These are phyloP conservation scores for Eremochloa ophiuroides DNA, from an alignment of 176 grass and related monocot species.

Conservation along the genomic window DNA sequence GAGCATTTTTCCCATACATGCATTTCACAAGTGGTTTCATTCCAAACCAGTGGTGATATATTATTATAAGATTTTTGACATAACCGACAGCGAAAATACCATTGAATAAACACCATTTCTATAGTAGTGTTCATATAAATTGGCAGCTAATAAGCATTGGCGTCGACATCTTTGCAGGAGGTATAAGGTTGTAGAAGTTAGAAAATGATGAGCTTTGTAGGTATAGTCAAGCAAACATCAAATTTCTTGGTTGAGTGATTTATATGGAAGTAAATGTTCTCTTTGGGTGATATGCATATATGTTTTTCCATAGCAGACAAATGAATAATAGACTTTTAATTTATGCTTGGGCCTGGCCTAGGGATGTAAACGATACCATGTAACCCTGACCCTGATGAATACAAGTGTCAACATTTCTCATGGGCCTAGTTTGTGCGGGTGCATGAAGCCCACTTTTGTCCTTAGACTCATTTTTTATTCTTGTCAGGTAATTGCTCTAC, in stretches of 20 bases:
- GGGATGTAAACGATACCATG: neutral
- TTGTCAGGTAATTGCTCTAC: too few relatives aligned
- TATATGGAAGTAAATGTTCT: too few relatives aligned
- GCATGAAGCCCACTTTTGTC: neutral
- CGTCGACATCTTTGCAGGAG: too few relatives aligned
- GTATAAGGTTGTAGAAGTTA: neutral
- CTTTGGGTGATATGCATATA: too few relatives aligned
- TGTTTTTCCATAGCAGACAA: neutral
- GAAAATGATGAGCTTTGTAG: neutral
- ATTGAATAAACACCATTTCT: neutral
- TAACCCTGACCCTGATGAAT: too few relatives aligned
- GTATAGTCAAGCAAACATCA: neutral
- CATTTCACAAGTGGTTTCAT: neutral
- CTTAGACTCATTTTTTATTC: too few relatives aligned
- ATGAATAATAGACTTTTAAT: neutral
- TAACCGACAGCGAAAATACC: neutral
- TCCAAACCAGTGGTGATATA: neutral
- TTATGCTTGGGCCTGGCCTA: neutral
- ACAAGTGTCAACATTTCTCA: neutral
- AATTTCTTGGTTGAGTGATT: neutral
- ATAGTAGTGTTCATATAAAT: neutral
- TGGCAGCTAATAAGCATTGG: neutral
- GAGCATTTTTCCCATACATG: too few relatives aligned
- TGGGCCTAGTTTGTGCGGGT: neutral
- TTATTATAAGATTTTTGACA: neutral